Conservation (phyloP, 441 rosid genomes). For the Viola pubescens region DNA sequence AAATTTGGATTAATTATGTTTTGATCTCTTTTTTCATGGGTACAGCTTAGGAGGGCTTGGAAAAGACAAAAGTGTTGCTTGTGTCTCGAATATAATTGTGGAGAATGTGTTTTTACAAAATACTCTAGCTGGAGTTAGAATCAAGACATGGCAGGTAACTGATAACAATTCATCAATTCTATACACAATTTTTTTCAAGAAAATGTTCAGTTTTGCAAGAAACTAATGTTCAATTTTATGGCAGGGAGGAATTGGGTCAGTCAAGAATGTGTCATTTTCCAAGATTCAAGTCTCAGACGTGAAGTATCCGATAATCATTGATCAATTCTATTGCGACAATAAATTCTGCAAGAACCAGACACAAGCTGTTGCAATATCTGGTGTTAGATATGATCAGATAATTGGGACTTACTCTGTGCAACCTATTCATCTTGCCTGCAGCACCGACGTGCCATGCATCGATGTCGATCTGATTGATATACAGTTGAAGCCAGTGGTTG, state of each 20-base stretch:
- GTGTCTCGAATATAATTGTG: conserved; percentile 59
- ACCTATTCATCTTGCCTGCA: conserved; percentile 70
- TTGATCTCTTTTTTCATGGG: not conserved
- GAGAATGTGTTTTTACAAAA: conserved; percentile 45
- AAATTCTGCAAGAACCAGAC: conserved; percentile 67
- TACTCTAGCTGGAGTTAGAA: conserved; percentile 67
- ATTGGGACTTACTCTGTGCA: conserved; percentile 55
- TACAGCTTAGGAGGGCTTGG: conserved; percentile 74
- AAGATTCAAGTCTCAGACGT: conserved; percentile 60
- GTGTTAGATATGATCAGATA: conserved; percentile 47
- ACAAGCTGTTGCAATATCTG: conserved; percentile 58
- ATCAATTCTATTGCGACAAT: conserved; percentile 84
- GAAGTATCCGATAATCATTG: conserved; percentile 62
- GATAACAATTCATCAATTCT: not conserved
- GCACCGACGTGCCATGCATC: conserved; percentile 56
- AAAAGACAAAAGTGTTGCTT: conserved; percentile 62
- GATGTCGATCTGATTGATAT: conserved; percentile 56
- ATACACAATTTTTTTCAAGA: not conserved
- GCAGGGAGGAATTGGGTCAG: conserved; percentile 77
- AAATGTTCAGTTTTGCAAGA: not conserved
- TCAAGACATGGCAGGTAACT: conserved; percentile 90
- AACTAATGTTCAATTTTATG: not conserved
- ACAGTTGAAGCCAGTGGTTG: conserved; percentile 42
- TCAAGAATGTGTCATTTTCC: conserved; percentile 69
- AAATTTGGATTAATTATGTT: not conserved